These are phyloP conservation scores for Leishmania lainsoni DNA, from an alignment of 208 protist genomes.

Conservation along the genomic window DNA sequence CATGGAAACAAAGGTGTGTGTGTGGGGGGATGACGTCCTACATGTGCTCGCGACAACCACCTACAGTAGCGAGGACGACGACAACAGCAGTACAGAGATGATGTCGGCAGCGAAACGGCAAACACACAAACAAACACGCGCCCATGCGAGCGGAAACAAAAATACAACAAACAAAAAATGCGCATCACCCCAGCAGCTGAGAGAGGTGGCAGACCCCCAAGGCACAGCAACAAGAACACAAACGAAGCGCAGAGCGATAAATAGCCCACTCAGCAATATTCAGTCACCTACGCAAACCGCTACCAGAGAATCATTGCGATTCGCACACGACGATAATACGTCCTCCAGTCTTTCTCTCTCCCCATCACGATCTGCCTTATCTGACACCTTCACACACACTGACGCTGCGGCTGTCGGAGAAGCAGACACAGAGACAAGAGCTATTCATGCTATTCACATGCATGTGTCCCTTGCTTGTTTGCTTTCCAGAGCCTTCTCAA, in stretches of 20 bases:
- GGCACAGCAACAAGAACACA: neutral
- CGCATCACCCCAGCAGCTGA: neutral
- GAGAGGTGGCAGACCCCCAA: neutral
- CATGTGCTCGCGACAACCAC: neutral
- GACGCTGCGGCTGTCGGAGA: neutral
- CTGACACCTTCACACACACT: neutral
- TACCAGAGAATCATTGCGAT: neutral
- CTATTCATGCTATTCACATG: no score
- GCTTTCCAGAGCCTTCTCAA: neutral
- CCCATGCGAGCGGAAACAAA: neutral
- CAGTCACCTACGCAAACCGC: neutral
- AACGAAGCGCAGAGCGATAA: neutral
- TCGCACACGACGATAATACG: neutral
- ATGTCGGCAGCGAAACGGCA: neutral
- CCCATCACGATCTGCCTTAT: neutral
- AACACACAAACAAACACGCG: neutral
- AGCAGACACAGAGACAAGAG: neutral
- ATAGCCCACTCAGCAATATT: neutral
- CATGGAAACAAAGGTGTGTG: no score
- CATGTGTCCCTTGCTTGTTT: neutral
- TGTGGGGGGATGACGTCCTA: neutral
- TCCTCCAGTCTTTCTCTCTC: neutral
- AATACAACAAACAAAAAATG: neutral
- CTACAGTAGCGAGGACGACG: neutral
- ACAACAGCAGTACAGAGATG: neutral